A percentile compares a stretch with the other conserved stretches of the same genome.
Conservation (phyloP, 345 rosid species). For the Chamaenerion angustifolium region DNA sequence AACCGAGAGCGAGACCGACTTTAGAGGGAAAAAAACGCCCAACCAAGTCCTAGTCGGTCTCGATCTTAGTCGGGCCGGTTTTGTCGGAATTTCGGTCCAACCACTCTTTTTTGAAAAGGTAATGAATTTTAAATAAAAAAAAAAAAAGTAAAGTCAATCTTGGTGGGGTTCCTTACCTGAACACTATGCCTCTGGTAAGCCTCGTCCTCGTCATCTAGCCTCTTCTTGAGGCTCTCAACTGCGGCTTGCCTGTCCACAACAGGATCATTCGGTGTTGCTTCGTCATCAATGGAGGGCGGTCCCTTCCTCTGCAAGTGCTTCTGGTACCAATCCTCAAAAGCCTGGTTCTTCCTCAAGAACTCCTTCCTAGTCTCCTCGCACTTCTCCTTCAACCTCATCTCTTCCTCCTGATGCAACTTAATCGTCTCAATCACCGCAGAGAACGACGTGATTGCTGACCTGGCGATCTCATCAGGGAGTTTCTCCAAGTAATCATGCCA, state of each 20-base stretch:
- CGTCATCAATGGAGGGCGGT: slow-evolving; percentile 37
- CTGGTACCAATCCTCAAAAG: slow-evolving; percentile 79
- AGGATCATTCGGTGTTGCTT: slow-evolving; percentile 48
- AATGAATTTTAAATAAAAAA: too few species aligned
- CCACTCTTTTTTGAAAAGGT: too few species aligned
- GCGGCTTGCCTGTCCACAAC: slow-evolving; percentile 53
- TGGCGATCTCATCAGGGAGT: slow-evolving; percentile 78
- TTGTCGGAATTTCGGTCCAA: too few species aligned
- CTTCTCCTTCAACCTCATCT: slow-evolving; percentile 70
- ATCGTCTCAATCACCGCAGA: slow-evolving; percentile 62
- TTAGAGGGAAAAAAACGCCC: too few species aligned
- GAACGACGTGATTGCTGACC: slow-evolving; percentile 65
- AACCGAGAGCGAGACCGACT: too few species aligned
- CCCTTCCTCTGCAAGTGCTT: slow-evolving; percentile 46
- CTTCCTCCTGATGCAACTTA: slow-evolving; percentile 70
- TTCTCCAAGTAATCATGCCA: slow-evolving; percentile 68
- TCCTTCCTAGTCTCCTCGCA: slow-evolving; percentile 75
- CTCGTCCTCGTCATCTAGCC: slow-evolving; percentile 59
- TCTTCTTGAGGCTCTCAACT: slow-evolving; percentile 63
- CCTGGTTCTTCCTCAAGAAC: slow-evolving; percentile 50
- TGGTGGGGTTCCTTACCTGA: slow-evolving; percentile 16
- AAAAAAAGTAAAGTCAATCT: too few species aligned
- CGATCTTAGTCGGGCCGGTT: too few species aligned
- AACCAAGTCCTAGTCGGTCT: too few species aligned
- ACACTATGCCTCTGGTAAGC: slow-evolving; percentile 54